Evolutionary conservation across 148 eudicot species (phyloP).

Genomic region (Vaccinium macrocarpon): DNA sequence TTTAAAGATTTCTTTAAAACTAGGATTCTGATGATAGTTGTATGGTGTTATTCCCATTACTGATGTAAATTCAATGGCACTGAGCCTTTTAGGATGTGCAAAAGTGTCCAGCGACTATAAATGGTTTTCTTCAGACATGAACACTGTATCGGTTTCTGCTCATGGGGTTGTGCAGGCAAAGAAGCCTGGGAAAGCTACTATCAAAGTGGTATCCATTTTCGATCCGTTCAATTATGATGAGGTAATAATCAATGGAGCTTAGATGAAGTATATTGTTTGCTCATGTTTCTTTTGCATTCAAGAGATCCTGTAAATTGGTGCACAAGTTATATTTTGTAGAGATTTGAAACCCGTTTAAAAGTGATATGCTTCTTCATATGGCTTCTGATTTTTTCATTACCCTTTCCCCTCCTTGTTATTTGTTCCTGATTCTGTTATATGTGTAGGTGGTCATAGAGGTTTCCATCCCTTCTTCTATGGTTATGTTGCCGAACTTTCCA

Average conservation of each 20-base stretch:
- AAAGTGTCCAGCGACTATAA: conserved; percentile 61
- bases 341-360: conserved; percentile 10
- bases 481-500: conserved; percentile 71
- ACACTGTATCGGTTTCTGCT: conserved; percentile 63
- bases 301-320: background rate
- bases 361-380: conserved; percentile 4
- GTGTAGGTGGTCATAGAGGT: conserved; percentile 67
- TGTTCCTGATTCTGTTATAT: conserved; percentile 13
- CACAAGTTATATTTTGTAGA: background rate
- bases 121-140: conserved; percentile 80
- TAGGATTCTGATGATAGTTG: conserved; percentile 10
- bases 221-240: conserved; percentile 76
- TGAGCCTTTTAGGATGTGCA: conserved; percentile 61
- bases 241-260: conserved; percentile 44
- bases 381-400: conserved; percentile 2
- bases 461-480: conserved; percentile 67
- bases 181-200: conserved; percentile 74
- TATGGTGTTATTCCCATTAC: conserved; percentile 10
- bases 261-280: background rate
- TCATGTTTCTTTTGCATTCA: background rate
- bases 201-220: conserved; percentile 65
- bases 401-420: background rate
- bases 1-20: background rate
- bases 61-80: conserved; percentile 15
- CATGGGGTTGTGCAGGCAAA: conserved; percentile 78